These are phyloP conservation scores for Funneliformis mosseae DNA, from an alignment of 192 early-diverging fungal genomes.

Conservation along the genomic window DNA sequence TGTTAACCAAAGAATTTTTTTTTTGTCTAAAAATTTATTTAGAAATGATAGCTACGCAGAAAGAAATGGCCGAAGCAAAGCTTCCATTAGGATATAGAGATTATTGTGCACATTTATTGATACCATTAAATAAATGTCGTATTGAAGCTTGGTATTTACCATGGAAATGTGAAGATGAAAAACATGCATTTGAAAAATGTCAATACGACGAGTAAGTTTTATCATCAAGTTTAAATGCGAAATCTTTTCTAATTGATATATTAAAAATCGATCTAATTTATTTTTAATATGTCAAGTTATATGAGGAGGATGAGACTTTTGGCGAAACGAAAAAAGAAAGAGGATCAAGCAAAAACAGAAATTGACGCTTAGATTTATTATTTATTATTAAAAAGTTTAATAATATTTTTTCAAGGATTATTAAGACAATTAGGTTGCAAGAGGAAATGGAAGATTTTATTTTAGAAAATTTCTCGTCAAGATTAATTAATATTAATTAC, in stretches of 20 bases:
- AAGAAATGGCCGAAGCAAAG: slow-evolving; percentile 81
- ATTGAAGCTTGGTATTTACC: slow-evolving; percentile 82
- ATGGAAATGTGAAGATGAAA: slow-evolving; percentile 91
- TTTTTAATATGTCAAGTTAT: background rate
- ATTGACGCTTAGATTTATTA: background rate
- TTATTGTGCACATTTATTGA: slow-evolving; percentile 91
- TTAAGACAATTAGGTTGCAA: no score
- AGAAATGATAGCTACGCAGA: slow-evolving; percentile 87
- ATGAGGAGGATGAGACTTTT: slow-evolving; percentile 7
- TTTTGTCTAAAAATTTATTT: background rate
- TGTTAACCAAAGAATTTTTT: background rate
- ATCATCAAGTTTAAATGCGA: background rate
- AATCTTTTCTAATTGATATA: background rate
- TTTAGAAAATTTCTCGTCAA: no score
- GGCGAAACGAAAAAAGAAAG: slow-evolving; percentile 8
- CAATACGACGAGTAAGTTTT: slow-evolving; percentile 87
- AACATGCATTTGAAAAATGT: slow-evolving; percentile 90
- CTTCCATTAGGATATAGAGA: slow-evolving; percentile 90
- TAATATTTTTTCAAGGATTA: no score
- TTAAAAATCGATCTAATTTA: background rate
- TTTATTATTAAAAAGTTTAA: background rate
- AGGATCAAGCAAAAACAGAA: background rate
- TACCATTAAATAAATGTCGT: slow-evolving; percentile 91
- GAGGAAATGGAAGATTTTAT: no score
- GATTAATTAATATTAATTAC: no score